phyloP scores from a whole-genome alignment of 2,329 filamentous ascomycete species.

The Dactylellina leptospora region DNA sequence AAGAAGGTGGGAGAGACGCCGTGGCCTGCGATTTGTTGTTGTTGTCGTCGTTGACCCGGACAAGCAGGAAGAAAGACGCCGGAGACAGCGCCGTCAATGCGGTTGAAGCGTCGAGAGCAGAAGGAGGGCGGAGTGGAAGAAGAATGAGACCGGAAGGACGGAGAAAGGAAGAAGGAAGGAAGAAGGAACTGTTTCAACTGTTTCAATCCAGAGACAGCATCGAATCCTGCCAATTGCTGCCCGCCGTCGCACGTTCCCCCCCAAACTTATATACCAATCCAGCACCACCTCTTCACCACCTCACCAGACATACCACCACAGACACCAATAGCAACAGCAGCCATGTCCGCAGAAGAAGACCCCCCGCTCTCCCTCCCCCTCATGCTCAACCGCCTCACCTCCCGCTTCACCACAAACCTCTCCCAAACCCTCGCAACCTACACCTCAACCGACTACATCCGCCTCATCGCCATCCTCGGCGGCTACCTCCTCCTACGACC shows the following conservation, averaged over 20 bases:
- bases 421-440: constrained; percentile 53
- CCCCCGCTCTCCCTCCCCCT: constrained; percentile 25
- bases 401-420: constrained; percentile 38
- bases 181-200: background rate
- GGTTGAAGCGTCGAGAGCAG: constrained; percentile 1
- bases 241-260: background rate
- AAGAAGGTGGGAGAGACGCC: background rate
- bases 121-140: background rate
- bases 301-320: background rate
- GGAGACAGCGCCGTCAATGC: no score
- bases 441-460: constrained; percentile 62
- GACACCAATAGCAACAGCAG: background rate
- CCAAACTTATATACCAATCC: background rate
- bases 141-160: background rate
- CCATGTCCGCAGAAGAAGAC: constrained; percentile 23
- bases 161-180: background rate
- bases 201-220: constrained; percentile 8
- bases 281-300: background rate
- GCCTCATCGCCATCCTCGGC: constrained; percentile 75
- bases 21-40: background rate
- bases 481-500: constrained; percentile 78
- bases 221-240: constrained; percentile 12
- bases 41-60: background rate
- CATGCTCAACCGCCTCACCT: constrained; percentile 32
- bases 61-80: background rate